Conservation (phyloP, 176 grass and related monocot genomes). For the Oryza australiensis region DNA sequence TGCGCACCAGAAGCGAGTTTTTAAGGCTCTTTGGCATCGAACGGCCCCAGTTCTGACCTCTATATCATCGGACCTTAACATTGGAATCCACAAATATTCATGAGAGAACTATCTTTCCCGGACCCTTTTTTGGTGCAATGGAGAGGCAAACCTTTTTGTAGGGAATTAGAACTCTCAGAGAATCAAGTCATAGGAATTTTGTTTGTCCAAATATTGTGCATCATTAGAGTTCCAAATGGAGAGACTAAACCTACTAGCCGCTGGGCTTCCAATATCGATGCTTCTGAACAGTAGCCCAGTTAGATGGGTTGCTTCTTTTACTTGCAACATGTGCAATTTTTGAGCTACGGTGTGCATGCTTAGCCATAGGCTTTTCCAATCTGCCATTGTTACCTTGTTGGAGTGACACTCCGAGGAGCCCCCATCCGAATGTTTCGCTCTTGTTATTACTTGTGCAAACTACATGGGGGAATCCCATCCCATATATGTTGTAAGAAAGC, state of each 20-base stretch:
- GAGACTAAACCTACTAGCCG: not conserved
- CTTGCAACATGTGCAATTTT: not conserved
- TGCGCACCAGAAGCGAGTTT: slow-evolving; percentile 91
- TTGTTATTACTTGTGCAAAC: not conserved
- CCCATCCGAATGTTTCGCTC: not conserved
- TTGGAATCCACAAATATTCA: slow-evolving; percentile 76
- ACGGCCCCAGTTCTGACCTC: slow-evolving; percentile 75
- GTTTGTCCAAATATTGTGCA: not conserved
- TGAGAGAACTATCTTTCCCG: slow-evolving; percentile 17
- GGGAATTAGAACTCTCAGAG: not conserved
- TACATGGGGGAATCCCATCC: not conserved
- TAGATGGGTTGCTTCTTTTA: not conserved
- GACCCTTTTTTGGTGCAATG: not conserved
- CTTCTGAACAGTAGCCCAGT: not conserved
- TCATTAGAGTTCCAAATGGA: not conserved
- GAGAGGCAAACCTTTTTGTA: slow-evolving; percentile 4
- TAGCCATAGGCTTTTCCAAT: not conserved
- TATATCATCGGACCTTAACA: slow-evolving; percentile 93
- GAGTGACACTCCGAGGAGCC: not conserved
- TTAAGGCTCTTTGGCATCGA: slow-evolving; percentile 90
- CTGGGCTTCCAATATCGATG: not conserved
- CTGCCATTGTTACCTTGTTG: not conserved
- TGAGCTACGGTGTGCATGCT: not conserved
- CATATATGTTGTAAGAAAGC: not conserved
- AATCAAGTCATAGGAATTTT: not conserved